phyloP scores from a whole-genome alignment of 73 alveolate species.

The Urostyla sp. region DNA sequence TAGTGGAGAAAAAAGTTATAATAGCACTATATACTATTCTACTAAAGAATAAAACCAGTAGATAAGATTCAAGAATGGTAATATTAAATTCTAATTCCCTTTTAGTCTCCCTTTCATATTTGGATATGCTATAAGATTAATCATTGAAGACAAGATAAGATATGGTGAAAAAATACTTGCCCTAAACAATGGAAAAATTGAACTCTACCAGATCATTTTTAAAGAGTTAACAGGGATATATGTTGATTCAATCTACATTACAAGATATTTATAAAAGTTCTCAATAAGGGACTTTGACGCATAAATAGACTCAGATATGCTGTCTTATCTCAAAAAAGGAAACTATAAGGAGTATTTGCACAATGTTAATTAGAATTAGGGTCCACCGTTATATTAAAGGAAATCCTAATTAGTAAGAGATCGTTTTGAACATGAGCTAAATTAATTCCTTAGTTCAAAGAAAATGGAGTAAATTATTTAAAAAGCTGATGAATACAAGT shows the following conservation, averaged over 20 bases:
- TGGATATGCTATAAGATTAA: slow-evolving; percentile 37
- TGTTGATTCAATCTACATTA: slow-evolving; percentile 6
- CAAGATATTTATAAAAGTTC: slow-evolving; percentile 1
- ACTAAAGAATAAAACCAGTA: slow-evolving; percentile 14
- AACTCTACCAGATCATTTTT: slow-evolving; percentile 10
- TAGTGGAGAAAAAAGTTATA: slow-evolving; percentile 19
- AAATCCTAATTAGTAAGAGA: not conserved
- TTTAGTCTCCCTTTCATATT: slow-evolving; percentile 32
- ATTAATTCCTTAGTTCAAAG: not conserved
- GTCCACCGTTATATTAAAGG: not conserved
- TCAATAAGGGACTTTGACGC: slow-evolving; percentile 9
- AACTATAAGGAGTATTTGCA: not conserved
- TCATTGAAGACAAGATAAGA: slow-evolving; percentile 35
- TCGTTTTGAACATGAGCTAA: slow-evolving; percentile 29
- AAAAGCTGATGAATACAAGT: slow-evolving; percentile 26
- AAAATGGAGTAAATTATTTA: slow-evolving; percentile 6
- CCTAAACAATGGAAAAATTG: not conserved
- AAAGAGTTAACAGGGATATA: slow-evolving; percentile 33
- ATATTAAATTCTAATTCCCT: too few species aligned
- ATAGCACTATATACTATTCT: not conserved
- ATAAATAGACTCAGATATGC: not conserved
- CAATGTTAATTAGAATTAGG: not conserved
- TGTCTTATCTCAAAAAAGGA: not conserved
- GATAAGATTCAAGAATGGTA: slow-evolving; percentile 40
- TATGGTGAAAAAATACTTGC: slow-evolving; percentile 43